Evolutionary conservation across 768 basidiomycete genomes (phyloP).

Genomic region (Rhodotorula diobovata): DNA sequence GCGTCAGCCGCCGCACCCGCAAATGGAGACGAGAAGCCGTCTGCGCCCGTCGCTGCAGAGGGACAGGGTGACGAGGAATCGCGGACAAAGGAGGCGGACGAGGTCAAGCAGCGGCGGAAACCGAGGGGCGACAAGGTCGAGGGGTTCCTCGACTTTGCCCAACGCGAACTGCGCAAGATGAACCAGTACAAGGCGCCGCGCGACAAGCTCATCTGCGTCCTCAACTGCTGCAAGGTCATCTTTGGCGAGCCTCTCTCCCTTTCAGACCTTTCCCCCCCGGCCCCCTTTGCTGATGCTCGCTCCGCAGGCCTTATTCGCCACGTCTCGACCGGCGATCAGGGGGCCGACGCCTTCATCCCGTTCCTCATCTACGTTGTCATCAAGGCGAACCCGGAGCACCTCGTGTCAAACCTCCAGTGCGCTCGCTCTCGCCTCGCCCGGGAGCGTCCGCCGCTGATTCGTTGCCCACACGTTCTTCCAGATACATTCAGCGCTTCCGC

Average conservation of each 20-base stretch:
- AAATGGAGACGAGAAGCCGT: background rate
- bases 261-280: background rate
- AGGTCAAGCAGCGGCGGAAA: background rate
- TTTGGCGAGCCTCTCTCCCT: slow-evolving; percentile 59
- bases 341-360: slow-evolving; percentile 91
- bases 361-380: slow-evolving; percentile 90
- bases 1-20: background rate
- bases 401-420: slow-evolving; percentile 92
- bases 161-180: slow-evolving; percentile 76
- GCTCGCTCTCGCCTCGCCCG: background rate
- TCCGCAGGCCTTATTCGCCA: slow-evolving; percentile 77
- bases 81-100: background rate
- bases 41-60: too few species aligned
- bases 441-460: fast-evolving
- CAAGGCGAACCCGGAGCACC: slow-evolving; percentile 85
- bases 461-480: slow-evolving; percentile 49
- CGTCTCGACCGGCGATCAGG: slow-evolving; percentile 66
- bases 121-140: background rate
- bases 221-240: slow-evolving; percentile 98
- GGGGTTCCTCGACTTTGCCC: slow-evolving; percentile 38
- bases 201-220: slow-evolving; percentile 93
- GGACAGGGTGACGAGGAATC: background rate
- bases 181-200: slow-evolving; percentile 98
- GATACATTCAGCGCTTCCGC: slow-evolving; percentile 92
- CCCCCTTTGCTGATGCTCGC: background rate